Evolutionary conservation across 1,284 basidiomycete species (phyloP).

Genomic region (Austropuccinia psidii): DNA sequence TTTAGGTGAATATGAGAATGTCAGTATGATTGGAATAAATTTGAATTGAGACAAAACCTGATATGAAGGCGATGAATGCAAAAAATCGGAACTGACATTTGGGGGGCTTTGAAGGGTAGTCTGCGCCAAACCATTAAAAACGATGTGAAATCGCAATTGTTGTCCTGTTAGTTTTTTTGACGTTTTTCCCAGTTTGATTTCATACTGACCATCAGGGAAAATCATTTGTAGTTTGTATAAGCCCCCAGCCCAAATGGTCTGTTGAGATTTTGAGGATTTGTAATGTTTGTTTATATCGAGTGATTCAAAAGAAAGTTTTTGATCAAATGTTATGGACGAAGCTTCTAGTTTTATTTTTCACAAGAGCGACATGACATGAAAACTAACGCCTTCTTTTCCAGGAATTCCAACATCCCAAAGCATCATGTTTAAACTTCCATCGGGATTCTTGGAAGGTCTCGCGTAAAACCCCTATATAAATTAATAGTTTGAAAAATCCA

Average conservation of each 20-base stretch:
- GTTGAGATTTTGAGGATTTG: slow-evolving; percentile 9
- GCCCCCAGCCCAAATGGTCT: slow-evolving; percentile 97
- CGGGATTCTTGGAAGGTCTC: slow-evolving; percentile 74
- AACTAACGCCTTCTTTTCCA: slow-evolving; percentile 48
- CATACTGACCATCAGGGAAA: slow-evolving; percentile 63
- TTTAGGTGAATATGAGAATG: background rate
- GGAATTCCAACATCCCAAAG: slow-evolving; percentile 83
- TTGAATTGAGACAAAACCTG: background rate
- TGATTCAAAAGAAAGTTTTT: background rate
- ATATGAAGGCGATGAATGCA: background rate
- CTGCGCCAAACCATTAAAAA: slow-evolving; percentile 44
- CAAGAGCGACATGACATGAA: background rate
- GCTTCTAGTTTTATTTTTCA: background rate
- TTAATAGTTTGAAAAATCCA: background rate
- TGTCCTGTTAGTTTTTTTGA: background rate
- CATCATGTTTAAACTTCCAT: slow-evolving; percentile 92
- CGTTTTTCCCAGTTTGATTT: background rate
- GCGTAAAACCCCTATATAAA: slow-evolving; percentile 81
- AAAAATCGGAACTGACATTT: slow-evolving; percentile 61
- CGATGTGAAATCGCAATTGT: background rate
- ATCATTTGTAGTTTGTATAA: slow-evolving; percentile 86
- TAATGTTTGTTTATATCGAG: background rate
- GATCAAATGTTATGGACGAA: background rate
- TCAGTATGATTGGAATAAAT: background rate
- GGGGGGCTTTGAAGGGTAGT: slow-evolving; percentile 90